Evolutionary conservation across 2,329 filamentous ascomycete genomes (phyloP).

Genomic region (Aureobasidium sp.): DNA sequence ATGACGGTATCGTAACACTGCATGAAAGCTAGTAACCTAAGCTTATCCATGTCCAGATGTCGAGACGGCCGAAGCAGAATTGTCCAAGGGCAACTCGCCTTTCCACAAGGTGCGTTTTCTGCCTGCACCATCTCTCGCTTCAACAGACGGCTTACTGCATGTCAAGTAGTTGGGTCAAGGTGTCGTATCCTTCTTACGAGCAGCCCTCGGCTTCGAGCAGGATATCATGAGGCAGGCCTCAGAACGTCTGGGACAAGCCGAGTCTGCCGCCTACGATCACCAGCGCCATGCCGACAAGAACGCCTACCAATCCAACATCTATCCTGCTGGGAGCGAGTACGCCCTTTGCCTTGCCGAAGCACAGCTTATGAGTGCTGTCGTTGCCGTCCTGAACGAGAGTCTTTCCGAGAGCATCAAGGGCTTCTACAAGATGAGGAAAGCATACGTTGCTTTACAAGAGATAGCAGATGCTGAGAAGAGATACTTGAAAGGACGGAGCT

Average conservation of each 20-base stretch:
- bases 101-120: slow-evolving; percentile 62
- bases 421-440: slow-evolving; percentile 88
- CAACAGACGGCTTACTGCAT: slow-evolving; percentile 2
- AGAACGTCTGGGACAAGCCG: slow-evolving; percentile 64
- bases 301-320: slow-evolving; percentile 56
- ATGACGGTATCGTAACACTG: slow-evolving; percentile 32
- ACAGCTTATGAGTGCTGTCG: slow-evolving; percentile 81
- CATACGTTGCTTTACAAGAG: slow-evolving; percentile 72
- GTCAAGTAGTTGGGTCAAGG: slow-evolving; percentile 61
- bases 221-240: slow-evolving; percentile 81
- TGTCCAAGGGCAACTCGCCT: slow-evolving; percentile 68
- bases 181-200: slow-evolving; percentile 76
- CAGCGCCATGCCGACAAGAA: slow-evolving; percentile 68
- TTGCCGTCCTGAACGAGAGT: slow-evolving; percentile 86
- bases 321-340: slow-evolving; percentile 80
- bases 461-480: slow-evolving; percentile 70
- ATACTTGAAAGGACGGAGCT: slow-evolving; percentile 39
- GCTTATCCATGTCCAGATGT: slow-evolving; percentile 51
- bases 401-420: slow-evolving; percentile 84
- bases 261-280: slow-evolving; percentile 68
- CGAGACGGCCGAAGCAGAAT: slow-evolving; percentile 66
- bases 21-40: background rate
- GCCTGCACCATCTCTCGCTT: background rate
- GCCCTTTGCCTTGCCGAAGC: slow-evolving; percentile 76
- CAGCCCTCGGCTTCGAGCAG: slow-evolving; percentile 85